Evolutionary conservation across 352 stramenopile genomes (phyloP).

Genomic region (Phytopythium aichiense): DNA sequence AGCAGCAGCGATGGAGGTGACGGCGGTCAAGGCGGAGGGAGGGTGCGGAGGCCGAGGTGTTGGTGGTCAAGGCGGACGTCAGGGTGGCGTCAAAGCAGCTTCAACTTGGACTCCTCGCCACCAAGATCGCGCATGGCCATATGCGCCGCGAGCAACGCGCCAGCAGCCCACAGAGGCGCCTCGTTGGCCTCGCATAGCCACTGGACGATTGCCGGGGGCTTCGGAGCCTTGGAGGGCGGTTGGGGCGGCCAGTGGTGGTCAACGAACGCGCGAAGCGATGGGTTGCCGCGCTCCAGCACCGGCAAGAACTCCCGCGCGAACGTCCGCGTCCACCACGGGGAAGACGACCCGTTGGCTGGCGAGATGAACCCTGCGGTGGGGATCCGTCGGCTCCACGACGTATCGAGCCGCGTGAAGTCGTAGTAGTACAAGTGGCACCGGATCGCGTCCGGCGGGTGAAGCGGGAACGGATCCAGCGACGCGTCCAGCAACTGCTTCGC

Average conservation of each 20-base stretch:
- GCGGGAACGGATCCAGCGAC: conserved; percentile 40
- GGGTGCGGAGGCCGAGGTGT: too few relatives aligned
- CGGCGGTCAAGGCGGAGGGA: too few relatives aligned
- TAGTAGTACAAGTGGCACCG: conserved; percentile 81
- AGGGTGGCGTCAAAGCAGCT: too few relatives aligned
- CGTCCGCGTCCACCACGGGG: conserved; percentile 42
- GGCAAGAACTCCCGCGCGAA: conserved; percentile 38
- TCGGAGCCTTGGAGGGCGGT: background rate
- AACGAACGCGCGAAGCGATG: conserved; percentile 38
- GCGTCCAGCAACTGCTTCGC: conserved; percentile 74
- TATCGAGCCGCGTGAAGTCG: conserved; percentile 78
- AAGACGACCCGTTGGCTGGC: conserved; percentile 7
- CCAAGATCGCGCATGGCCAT: conserved; percentile 9
- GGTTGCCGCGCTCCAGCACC: conserved; percentile 36
- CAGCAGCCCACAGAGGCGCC: conserved; percentile 4
- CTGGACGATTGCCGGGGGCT: background rate
- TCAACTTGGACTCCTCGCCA: conserved; percentile 20
- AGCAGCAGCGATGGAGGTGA: too few relatives aligned
- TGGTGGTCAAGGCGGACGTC: too few relatives aligned
- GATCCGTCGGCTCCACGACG: conserved; percentile 44
- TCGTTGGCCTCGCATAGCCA: background rate
- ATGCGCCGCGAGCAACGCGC: conserved; percentile 13
- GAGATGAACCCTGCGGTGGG: conserved; percentile 29
- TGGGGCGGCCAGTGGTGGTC: conserved; percentile 23
- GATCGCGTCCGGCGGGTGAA: conserved; percentile 34